Conservation (phyloP, 2,329 filamentous ascomycete genomes). For the Emydomyces testavorans region DNA sequence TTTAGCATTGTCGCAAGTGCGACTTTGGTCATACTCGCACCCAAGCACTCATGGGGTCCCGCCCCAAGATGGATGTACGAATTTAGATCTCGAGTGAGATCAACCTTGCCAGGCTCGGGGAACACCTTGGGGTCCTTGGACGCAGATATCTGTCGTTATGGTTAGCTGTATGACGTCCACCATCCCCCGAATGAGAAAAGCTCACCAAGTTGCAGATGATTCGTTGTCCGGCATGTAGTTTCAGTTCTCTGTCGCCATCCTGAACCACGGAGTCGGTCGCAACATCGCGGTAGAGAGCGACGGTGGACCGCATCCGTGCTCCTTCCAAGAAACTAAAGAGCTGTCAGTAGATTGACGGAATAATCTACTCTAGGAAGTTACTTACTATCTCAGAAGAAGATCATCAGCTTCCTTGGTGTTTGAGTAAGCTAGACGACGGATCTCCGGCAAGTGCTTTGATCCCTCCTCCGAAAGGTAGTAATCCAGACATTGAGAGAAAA, state of each 20-base stretch:
- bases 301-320: slow-evolving; percentile 29
- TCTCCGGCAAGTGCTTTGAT: slow-evolving; percentile 37
- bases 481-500: slow-evolving; percentile 48
- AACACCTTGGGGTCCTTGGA: slow-evolving; percentile 32
- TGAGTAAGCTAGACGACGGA: slow-evolving; percentile 38
- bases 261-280: slow-evolving; percentile 26
- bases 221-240: slow-evolving; percentile 27
- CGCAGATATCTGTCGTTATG: slow-evolving; percentile 25
- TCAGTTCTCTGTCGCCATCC: slow-evolving; percentile 26
- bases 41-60: slow-evolving; percentile 40
- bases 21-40: slow-evolving; percentile 31
- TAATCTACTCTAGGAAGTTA: not conserved
- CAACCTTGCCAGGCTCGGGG: slow-evolving; percentile 32
- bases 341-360: slow-evolving; percentile 4
- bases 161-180: slow-evolving; percentile 31
- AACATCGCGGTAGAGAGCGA: slow-evolving; percentile 29
- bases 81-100: slow-evolving; percentile 32
- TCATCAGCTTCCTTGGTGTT: slow-evolving; percentile 38
- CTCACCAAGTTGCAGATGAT: slow-evolving; percentile 30
- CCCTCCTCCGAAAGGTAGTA: slow-evolving; percentile 45
- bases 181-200: slow-evolving; percentile 19
- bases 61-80: slow-evolving; percentile 37
- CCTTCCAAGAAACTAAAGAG: slow-evolving; percentile 32
- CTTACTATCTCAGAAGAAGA: slow-evolving; percentile 41
- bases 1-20: slow-evolving; percentile 36